Base-by-base conservation (phyloP, 2,329 filamentous ascomycete genomes). In the Polytolypa hystricis region DNA sequence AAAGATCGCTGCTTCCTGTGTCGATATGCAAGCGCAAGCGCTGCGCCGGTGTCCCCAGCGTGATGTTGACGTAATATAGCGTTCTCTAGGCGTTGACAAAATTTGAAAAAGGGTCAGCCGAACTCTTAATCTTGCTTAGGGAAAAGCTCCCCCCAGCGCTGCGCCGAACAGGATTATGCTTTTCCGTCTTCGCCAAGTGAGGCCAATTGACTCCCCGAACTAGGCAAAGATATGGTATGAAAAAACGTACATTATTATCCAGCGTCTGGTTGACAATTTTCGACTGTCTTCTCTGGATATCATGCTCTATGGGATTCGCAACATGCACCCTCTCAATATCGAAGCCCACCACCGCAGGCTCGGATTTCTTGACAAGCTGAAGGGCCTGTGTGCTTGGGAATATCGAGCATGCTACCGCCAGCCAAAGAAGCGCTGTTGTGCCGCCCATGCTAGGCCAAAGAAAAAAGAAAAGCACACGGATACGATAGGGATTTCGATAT, bases 1-100 rank as follows among this genome's bases (percentile, higher is more conserved):
- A 79, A 7, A 79, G 56, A 57, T 79, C 74, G 46, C 72, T 76
- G 47, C 70, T 75, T 20, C 74, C 74, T 5, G 74, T 79, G 44
- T 79, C 74, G 45, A 79, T 62, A 46, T 77, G 70, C 37, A 78
- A 50, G 27, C 67, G 66, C 34, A 79, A 52, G 10, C 46, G 53
- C 46, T 79, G 74, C 26, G 52, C 51, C 0, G 74, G 74, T 0
- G 74, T 77, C 16, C 74, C 74, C 8, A 79, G 45, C 6, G 62
- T 68, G 30, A 71, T 58, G 42, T 76, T 76, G 42, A 70, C 70
- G 46, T 69, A 74, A 49, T 78, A 78, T 3, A 77, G 60, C 0
- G 70, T 73, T 55, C 71, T 47, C 60, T 64, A 42, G 36, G 17
- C 3, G 14, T n/a, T 25, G 7, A n/a, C n/a, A n/a, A 14, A 1